Conservation (phyloP, 345 rosid species). For the Ceriops decandra region DNA sequence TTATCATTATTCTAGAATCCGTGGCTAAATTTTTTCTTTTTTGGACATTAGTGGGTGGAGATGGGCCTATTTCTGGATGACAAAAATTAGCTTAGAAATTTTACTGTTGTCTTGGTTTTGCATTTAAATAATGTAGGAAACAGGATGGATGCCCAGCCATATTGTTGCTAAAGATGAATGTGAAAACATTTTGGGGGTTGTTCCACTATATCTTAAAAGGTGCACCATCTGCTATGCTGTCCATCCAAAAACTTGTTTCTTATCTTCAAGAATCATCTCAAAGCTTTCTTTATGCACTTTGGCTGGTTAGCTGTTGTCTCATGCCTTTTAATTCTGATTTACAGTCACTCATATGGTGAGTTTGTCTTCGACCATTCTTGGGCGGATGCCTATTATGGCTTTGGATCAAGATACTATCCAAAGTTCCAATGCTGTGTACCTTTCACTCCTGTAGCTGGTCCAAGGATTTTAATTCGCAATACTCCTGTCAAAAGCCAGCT, state of each 20-base stretch:
- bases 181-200: constrained; percentile 69
- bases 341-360: constrained; percentile 94
- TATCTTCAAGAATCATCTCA: constrained; percentile 8
- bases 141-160: constrained; percentile 88
- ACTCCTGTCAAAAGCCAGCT: constrained; percentile 60
- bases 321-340: constrained; percentile 25
- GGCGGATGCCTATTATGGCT: constrained; percentile 91
- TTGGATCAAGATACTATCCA: constrained; percentile 86
- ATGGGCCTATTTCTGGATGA: neutral
- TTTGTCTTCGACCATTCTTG: constrained; percentile 94
- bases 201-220: constrained; percentile 96
- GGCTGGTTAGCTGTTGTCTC: constrained; percentile 17
- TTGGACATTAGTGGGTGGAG: too few relatives aligned
- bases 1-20: too few relatives aligned
- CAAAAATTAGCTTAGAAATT: neutral
- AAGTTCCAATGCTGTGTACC: constrained; percentile 96
- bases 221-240: constrained; percentile 29
- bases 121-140: constrained; percentile 51
- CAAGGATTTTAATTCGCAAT: constrained; percentile 71
- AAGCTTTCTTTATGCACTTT: constrained; percentile 8
- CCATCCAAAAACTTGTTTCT: constrained; percentile 8
- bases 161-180: constrained; percentile 74
- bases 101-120: constrained; percentile 8
- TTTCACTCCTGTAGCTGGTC: constrained; percentile 95
- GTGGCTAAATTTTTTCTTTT: too few relatives aligned